Conservation (phyloP, 2,329 filamentous ascomycete species). For the Stemphylium beticola region DNA sequence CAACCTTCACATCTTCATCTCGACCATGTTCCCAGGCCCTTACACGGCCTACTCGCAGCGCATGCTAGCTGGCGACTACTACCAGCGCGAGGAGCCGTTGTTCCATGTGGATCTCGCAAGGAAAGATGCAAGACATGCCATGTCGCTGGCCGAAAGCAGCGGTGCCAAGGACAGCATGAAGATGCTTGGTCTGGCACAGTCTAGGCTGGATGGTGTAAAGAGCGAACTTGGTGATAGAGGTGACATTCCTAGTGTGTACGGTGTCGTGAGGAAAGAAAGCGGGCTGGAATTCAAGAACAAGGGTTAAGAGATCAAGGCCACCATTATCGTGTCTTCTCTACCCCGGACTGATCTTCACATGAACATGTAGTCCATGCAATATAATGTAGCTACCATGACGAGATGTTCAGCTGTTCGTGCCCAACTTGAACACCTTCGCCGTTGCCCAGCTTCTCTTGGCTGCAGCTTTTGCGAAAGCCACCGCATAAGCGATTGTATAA, state of each 20-base stretch:
- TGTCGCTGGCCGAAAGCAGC: slow-evolving; percentile 66
- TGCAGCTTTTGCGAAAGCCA: too few species aligned
- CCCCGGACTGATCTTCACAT: too few species aligned
- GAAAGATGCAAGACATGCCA: slow-evolving; percentile 81
- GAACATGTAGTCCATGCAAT: too few species aligned
- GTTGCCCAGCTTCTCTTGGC: too few species aligned
- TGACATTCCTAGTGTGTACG: slow-evolving; percentile 84
- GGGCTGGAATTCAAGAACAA: slow-evolving; percentile 72
- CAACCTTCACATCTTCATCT: slow-evolving; percentile 73
- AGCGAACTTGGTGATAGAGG: slow-evolving; percentile 72
- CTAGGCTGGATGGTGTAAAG: slow-evolving; percentile 70
- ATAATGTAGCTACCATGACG: too few species aligned
- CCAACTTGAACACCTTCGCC: too few species aligned
- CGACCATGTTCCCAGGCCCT: slow-evolving; percentile 75
- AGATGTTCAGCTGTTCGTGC: too few species aligned
- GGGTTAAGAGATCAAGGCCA: neutral
- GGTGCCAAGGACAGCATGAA: slow-evolving; percentile 64
- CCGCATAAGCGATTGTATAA: too few species aligned
- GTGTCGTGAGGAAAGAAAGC: slow-evolving; percentile 74
- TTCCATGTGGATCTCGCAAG: slow-evolving; percentile 82
- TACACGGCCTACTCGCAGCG: slow-evolving; percentile 76
- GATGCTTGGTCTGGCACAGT: slow-evolving; percentile 70
- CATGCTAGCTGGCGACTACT: slow-evolving; percentile 78
- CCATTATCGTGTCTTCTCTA: too few species aligned
- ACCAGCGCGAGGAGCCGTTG: slow-evolving; percentile 76